Base-by-base conservation (phyloP, 805 yeast genomes). In the Debaryomyces hansenii region DNA sequence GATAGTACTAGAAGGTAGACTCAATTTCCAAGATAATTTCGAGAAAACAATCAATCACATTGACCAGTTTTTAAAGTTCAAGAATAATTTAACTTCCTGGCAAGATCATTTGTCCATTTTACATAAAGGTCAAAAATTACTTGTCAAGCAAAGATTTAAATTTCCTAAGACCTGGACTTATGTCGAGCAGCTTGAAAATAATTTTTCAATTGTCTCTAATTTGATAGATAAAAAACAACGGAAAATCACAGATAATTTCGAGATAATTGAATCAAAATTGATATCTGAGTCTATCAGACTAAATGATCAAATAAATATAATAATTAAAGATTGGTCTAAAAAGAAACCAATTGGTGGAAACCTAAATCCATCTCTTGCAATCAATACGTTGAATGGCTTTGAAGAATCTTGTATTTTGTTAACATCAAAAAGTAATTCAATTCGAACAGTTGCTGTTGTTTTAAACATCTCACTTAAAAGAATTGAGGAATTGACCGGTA, bases 161-260 rank as follows among this genome's bases (percentile, higher is more conserved):
- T 74, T 80, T 41, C 78, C 84, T 0, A 31, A 63, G 0, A 74
- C 75, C 24, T 85, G 90, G 85, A 50, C 83, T 0, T 79, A 69
- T 57, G 69, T 68, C 40, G 94, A 86, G 35, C 95, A 88, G 53
- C 46, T 88, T 0, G 81, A 78, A 11, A 70, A 68, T 42, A 82
- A 79, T 44, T 58, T 72, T 44, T 55, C 66, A 0, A 67, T 80
- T 1, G 56, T 83, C 28, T 43, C 52, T 1, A 70, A 78, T 32
- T 58, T 79, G 9, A 43, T 77, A 37, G 50, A 51, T 3, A 53
- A 58, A 33, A 69, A 79, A 52, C 57, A 63, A 8, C 50, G 45
- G 1, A 50, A 69, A 2, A 66, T 87, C 6, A 64, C 70, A 7
- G 66, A 67, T 0, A 74, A 80, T 44, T 49, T 62, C 7, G 78